phyloP scores from a whole-genome alignment of 2,329 filamentous ascomycete species.

The Hypocrella siamensis region DNA sequence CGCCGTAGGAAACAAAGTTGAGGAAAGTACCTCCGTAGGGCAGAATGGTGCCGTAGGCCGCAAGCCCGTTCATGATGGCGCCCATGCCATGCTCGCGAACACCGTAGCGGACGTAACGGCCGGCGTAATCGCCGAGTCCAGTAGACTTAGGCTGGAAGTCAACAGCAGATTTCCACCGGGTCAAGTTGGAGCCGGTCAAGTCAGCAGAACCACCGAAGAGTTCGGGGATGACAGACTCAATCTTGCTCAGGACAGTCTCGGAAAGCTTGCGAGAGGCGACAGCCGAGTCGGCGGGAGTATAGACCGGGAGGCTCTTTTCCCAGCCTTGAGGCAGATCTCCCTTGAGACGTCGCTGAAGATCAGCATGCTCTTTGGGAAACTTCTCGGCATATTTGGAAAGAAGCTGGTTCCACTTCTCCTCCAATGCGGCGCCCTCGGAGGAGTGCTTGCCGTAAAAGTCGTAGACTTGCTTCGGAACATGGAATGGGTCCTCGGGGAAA shows the following conservation, averaged over 20 bases:
- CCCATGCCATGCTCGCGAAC: constrained; percentile 88
- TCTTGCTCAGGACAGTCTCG: constrained; percentile 79
- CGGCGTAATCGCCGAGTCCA: constrained; percentile 75
- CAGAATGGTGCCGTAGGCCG: constrained; percentile 88
- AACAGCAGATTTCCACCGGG: constrained; percentile 88
- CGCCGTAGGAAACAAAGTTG: constrained; percentile 97
- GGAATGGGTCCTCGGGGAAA: constrained; percentile 86
- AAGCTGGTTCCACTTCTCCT: constrained; percentile 91
- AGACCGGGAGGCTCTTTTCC: constrained; percentile 85
- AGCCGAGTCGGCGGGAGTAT: constrained; percentile 72
- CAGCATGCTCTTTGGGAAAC: constrained; percentile 63
- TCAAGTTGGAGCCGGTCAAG: constrained; percentile 97
- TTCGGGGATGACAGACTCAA: constrained; percentile 72
- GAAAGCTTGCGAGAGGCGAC: constrained; percentile 93
- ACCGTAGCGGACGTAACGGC: constrained; percentile 86
- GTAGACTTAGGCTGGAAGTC: constrained; percentile 90
- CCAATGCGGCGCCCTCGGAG: constrained; percentile 70
- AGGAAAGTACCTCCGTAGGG: constrained; percentile 94
- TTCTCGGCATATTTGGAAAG: constrained; percentile 72
- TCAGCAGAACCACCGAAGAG: constrained; percentile 93
- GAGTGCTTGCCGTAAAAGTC: constrained; percentile 78
- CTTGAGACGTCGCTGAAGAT: constrained; percentile 65
- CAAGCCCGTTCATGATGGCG: constrained; percentile 85
- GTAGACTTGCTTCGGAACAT: constrained; percentile 87
- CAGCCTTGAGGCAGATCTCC: constrained; percentile 86